Evolutionary conservation across 805 yeast species (phyloP).

Genomic region (Priceomyces medius): DNA sequence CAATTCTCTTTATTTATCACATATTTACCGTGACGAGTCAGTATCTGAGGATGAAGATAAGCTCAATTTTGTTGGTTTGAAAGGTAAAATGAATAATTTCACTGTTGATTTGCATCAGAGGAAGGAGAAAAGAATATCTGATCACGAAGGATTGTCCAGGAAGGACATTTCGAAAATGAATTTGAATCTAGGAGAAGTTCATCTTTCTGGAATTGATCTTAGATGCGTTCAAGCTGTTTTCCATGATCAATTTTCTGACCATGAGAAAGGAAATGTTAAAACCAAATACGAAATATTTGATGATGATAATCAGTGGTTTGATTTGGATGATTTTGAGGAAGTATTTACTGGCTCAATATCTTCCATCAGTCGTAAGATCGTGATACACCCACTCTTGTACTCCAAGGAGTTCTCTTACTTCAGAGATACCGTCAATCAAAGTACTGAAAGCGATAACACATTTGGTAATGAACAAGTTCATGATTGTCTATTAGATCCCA

Average conservation of each 20-base stretch:
- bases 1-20: conserved; percentile 71
- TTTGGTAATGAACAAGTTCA: conserved; percentile 31
- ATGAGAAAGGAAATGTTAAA: conserved; percentile 6
- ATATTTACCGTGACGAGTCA: conserved; percentile 58
- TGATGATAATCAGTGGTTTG: conserved; percentile 60
- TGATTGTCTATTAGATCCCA: conserved; percentile 26
- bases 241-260: conserved; percentile 26
- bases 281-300: conserved; percentile 39
- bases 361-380: conserved; percentile 40
- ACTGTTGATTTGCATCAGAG: conserved; percentile 42
- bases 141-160: conserved; percentile 46
- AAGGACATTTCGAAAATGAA: conserved; percentile 54
- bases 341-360: conserved; percentile 43
- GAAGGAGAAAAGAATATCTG: conserved; percentile 33
- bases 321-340: conserved; percentile 60
- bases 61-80: conserved; percentile 66
- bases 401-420: conserved; percentile 70
- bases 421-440: conserved; percentile 48
- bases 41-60: conserved; percentile 40
- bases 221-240: conserved; percentile 54
- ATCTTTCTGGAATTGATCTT: conserved; percentile 55
- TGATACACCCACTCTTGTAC: conserved; percentile 59
- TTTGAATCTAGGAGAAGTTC: conserved; percentile 66
- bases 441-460: conserved; percentile 6
- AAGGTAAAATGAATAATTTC: conserved; percentile 39